phyloP scores from a whole-genome alignment of 2,329 filamentous ascomycete genomes.

The Aureobasidium uvarum region DNA sequence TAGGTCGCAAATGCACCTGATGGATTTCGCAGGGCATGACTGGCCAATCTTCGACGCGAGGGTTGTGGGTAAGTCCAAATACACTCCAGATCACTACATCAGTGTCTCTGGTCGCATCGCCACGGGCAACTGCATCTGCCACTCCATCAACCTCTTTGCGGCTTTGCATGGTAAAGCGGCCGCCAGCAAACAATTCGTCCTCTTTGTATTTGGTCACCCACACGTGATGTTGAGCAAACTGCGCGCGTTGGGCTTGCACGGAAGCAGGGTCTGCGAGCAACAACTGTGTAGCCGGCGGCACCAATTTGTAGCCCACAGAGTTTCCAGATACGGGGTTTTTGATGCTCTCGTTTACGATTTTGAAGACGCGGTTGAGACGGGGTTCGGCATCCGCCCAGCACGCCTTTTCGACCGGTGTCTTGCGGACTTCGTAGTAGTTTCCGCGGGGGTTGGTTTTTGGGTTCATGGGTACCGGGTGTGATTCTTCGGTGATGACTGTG shows the following conservation, averaged over 20 bases:
- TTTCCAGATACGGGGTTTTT: slow-evolving; percentile 48
- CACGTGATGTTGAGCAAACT: slow-evolving; percentile 53
- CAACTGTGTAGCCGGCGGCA: slow-evolving; percentile 50
- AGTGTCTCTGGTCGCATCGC: slow-evolving; percentile 45
- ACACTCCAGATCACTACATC: slow-evolving; percentile 53
- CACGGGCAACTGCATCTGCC: slow-evolving; percentile 45
- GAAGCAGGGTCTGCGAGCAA: slow-evolving; percentile 49
- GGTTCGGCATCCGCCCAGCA: slow-evolving; percentile 34
- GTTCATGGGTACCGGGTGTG: slow-evolving; percentile 50
- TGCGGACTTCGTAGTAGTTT: slow-evolving; percentile 58
- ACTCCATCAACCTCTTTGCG: slow-evolving; percentile 46
- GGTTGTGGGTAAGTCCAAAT: slow-evolving; percentile 54
- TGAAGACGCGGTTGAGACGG: slow-evolving; percentile 55
- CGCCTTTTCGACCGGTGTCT: slow-evolving; percentile 34
- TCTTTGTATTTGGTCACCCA: slow-evolving; percentile 57
- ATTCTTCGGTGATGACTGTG: slow-evolving; percentile 55
- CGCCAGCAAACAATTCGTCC: slow-evolving; percentile 52
- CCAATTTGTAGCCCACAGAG: slow-evolving; percentile 51
- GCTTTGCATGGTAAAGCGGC: slow-evolving; percentile 48
- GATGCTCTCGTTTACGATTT: slow-evolving; percentile 51
- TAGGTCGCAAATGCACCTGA: slow-evolving; percentile 49
- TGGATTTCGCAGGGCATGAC: slow-evolving; percentile 53
- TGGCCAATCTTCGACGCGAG: slow-evolving; percentile 53
- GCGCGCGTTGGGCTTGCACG: slow-evolving; percentile 48
- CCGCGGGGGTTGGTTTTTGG: slow-evolving; percentile 59